phyloP scores from a whole-genome alignment of 2,329 filamentous ascomycete genomes.

The Aspergillus versicolor region DNA sequence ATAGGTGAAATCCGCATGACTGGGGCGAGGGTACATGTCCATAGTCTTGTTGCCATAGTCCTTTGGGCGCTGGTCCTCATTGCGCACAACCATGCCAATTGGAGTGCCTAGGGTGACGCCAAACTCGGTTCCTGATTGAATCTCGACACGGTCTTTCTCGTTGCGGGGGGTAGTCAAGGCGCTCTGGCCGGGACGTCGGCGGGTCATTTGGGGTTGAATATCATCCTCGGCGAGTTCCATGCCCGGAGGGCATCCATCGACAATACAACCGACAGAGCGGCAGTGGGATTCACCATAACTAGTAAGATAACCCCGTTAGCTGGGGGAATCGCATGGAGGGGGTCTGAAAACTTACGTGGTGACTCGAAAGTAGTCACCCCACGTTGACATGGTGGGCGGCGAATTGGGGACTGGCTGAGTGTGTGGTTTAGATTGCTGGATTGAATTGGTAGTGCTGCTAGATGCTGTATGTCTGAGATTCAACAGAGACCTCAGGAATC shows the following conservation, averaged over 20 bases:
- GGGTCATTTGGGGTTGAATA: slow-evolving; percentile 93
- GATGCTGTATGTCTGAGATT: not conserved
- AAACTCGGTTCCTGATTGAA: slow-evolving; percentile 89
- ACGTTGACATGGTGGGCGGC: slow-evolving; percentile 71
- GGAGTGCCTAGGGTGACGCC: slow-evolving; percentile 88
- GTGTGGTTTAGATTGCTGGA: not conserved
- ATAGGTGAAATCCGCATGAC: slow-evolving; percentile 96
- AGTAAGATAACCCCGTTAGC: not conserved
- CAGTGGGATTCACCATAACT: slow-evolving; percentile 85
- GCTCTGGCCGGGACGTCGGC: slow-evolving; percentile 84
- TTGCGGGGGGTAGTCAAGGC: slow-evolving; percentile 87
- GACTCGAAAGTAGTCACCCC: slow-evolving; percentile 77
- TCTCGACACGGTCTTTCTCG: slow-evolving; percentile 87
- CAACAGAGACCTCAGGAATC: not conserved
- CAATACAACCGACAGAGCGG: slow-evolving; percentile 88
- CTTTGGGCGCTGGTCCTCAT: slow-evolving; percentile 88
- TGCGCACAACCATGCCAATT: slow-evolving; percentile 81
- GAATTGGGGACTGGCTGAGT: not conserved
- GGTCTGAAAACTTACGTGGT: slow-evolving; percentile 63
- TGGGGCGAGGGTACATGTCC: slow-evolving; percentile 85
- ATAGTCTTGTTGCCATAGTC: slow-evolving; percentile 91
- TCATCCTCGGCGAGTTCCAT: slow-evolving; percentile 80
- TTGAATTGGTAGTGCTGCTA: not conserved
- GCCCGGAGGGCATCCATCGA: slow-evolving; percentile 87
- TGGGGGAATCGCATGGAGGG: not conserved